Evolutionary conservation across 441 rosid genomes (phyloP), one percentile per base, ranked within the genome.

Genomic region (Dalechampia spathulata): DNA sequence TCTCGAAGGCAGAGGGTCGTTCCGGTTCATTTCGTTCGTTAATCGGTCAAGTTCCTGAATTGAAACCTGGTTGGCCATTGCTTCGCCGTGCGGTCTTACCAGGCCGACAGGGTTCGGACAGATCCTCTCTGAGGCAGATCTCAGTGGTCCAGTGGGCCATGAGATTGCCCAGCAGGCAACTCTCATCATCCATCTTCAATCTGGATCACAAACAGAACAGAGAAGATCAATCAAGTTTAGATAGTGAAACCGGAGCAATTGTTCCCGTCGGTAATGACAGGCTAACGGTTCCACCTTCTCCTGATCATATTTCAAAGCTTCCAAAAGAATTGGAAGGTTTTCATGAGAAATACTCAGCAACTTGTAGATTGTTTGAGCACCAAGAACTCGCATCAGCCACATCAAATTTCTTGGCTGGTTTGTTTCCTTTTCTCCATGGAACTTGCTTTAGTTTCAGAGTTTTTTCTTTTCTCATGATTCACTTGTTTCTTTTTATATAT

Each of bases 251-350:
- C n/a, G 77, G 78, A 10, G 90, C 89, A 39, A 63, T 77, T 60
- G 87, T 81, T 74, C 70, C 72, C 0, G 70, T 72, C 49, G 75
- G 68, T 48, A 46, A 16, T 2, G 66, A 75, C 25, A 63, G 69
- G 37, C 49, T 51, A 41, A 46, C 57, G 25, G 34, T 73, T 54
- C 58, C 53, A 41, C 55, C 62, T 64, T 63, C 71, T 70, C 67
- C 78, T 42, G 74, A 71, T 3, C 69, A 60, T 22, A 71, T 61
- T 45, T 70, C 61, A 15, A 66, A 62, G 55, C 55, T 81, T n/a
- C 88, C 90, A 2, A 57, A 74, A 67, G 94, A 89, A 80, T 73
- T 89, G 66, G 83, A 76, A 66, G 81, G 82, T 62, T 72, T 92
- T 65, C 83, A 75, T 55, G 90, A 84, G 48, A 85, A 63, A 55